These are phyloP conservation scores for Lentinula guzmanii DNA, from an alignment of 768 basidiomycete genomes.

Conservation along the genomic window DNA sequence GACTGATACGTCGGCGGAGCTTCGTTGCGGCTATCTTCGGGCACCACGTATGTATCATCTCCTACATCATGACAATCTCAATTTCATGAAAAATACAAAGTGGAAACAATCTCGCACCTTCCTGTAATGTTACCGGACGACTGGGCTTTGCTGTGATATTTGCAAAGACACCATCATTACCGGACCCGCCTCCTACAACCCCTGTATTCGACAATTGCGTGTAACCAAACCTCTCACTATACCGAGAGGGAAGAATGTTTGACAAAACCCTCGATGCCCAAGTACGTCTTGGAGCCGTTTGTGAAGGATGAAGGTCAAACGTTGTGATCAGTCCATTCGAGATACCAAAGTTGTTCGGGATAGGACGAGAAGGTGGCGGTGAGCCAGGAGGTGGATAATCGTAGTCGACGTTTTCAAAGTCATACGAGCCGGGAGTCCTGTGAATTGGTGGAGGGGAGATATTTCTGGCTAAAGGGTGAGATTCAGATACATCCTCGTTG, in stretches of 20 bases:
- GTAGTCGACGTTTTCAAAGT: constrained; percentile 79
- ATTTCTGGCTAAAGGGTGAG: constrained; percentile 38
- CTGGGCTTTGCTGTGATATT: constrained; percentile 91
- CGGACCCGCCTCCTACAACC: constrained; percentile 56
- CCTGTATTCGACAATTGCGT: constrained; percentile 30
- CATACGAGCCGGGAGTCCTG: constrained; percentile 44
- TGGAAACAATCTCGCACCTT: constrained; percentile 39
- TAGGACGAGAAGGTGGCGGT: constrained; percentile 62
- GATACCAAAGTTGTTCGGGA: constrained; percentile 70
- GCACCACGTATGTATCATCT: constrained; percentile 67
- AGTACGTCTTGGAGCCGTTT: constrained; percentile 28
- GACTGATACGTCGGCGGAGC: constrained; percentile 89
- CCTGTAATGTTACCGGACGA: constrained; percentile 48
- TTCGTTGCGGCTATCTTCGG: constrained; percentile 78
- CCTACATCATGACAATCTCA: constrained; percentile 30
- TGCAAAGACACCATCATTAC: constrained; percentile 90
- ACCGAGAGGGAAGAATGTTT: constrained; percentile 48
- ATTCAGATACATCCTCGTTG: constrained; percentile 49
- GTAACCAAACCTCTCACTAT: constrained; percentile 41
- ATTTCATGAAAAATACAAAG: neutral
- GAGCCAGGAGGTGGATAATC: constrained; percentile 82
- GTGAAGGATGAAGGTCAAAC: constrained; percentile 26
- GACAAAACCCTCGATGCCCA: constrained; percentile 56
- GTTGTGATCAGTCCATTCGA: constrained; percentile 65
- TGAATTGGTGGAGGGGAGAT: constrained; percentile 24